These are phyloP conservation scores for Alternaria atra DNA, from an alignment of 2,329 filamentous ascomycete genomes.

Conservation along the genomic window DNA sequence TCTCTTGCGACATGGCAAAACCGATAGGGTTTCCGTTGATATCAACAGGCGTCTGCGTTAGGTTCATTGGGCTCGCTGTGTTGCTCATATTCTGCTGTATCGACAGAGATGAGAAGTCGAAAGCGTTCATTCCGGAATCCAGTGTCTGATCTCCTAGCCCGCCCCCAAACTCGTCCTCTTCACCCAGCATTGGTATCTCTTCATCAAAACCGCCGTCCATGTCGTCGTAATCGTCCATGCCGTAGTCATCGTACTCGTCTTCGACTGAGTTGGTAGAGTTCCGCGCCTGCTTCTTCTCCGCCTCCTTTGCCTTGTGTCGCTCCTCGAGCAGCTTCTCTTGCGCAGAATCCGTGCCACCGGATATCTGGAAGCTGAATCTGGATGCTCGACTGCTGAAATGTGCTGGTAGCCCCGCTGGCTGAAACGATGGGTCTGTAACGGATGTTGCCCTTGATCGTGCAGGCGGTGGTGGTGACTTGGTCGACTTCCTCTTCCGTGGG, in stretches of 20 bases:
- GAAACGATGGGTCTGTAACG: constrained; percentile 47
- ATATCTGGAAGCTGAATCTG: constrained; percentile 83
- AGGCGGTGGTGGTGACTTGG: constrained; percentile 48
- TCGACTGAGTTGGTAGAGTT: constrained; percentile 48
- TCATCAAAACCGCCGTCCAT: constrained; percentile 71
- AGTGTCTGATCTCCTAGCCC: constrained; percentile 37
- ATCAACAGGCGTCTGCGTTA: constrained; percentile 41
- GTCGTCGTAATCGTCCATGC: constrained; percentile 57
- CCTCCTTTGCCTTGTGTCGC: constrained; percentile 71
- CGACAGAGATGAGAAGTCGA: constrained; percentile 47
- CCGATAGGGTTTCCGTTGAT: constrained; percentile 44
- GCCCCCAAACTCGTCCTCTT: constrained; percentile 42
- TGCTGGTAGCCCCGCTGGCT: constrained; percentile 51
- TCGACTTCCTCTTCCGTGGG: constrained; percentile 45
- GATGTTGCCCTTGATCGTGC: constrained; percentile 50
- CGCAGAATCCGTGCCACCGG: constrained; percentile 71
- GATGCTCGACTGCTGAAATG: constrained; percentile 73
- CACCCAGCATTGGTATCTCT: constrained; percentile 66
- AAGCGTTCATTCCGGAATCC: constrained; percentile 40
- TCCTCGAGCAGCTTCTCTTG: constrained; percentile 77
- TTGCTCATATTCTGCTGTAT: constrained; percentile 31
- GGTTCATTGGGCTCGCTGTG: constrained; percentile 21
- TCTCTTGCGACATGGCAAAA: constrained; percentile 43
- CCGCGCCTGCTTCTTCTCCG: constrained; percentile 61
- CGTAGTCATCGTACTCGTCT: constrained; percentile 51